phyloP scores from a whole-genome alignment of 768 basidiomycete genomes.

The Boletus sp. region DNA sequence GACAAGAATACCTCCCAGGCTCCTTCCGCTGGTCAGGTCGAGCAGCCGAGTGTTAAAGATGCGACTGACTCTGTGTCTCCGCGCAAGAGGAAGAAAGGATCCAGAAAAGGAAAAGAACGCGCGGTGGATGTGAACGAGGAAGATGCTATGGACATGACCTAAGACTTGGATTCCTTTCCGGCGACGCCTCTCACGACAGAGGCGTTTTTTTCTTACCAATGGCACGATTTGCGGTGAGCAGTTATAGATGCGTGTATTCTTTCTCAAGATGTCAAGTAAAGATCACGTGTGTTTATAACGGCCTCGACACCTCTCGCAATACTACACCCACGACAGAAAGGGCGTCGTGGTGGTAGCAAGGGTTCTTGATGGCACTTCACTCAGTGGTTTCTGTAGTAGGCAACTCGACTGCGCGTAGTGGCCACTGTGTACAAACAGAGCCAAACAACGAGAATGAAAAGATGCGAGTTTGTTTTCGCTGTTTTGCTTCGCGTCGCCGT shows the following conservation, averaged over 20 bases:
- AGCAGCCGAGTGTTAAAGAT: slow-evolving; percentile 3
- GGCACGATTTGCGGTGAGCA: too few relatives aligned
- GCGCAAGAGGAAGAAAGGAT: slow-evolving; percentile 17
- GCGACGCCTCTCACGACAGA: too few relatives aligned
- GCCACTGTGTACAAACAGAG: slow-evolving; percentile 27
- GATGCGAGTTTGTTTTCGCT: slow-evolving; percentile 15
- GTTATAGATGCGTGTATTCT: too few relatives aligned
- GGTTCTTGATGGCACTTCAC: too few relatives aligned
- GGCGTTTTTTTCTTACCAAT: too few relatives aligned
- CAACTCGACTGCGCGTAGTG: not conserved
- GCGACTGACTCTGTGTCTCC: not conserved
- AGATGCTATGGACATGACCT: slow-evolving; percentile 20
- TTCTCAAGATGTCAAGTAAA: too few relatives aligned
- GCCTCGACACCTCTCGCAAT: too few relatives aligned
- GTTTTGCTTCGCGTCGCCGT: slow-evolving; percentile 19
- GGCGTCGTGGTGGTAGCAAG: too few relatives aligned
- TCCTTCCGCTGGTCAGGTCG: not conserved
- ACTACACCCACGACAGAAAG: too few relatives aligned
- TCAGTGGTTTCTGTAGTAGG: not conserved
- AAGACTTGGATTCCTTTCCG: not conserved
- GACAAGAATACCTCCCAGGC: not conserved
- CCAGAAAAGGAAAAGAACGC: slow-evolving; percentile 29
- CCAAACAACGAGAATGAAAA: slow-evolving; percentile 29
- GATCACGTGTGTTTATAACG: too few relatives aligned
- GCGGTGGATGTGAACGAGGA: slow-evolving; percentile 19